Percentiles rank a stretch among this genome's conserved stretches.
These are phyloP conservation scores for Geotrichum klebahnii DNA, from an alignment of 1,139 yeast genomes.

Conservation along the genomic window DNA sequence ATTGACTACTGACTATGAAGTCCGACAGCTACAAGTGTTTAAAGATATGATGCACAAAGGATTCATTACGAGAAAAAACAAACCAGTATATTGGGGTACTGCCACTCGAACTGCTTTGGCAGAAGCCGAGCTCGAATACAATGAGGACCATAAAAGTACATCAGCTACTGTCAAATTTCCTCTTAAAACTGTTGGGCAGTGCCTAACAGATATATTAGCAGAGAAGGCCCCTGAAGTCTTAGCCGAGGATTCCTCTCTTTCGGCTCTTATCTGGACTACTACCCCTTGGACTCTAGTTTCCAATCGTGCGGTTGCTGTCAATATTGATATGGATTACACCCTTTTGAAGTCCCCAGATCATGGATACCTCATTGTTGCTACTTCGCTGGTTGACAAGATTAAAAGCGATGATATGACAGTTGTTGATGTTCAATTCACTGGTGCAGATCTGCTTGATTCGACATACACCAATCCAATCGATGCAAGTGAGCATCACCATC, in stretches of 20 bases:
- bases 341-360: conserved; percentile 39
- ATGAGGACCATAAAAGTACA: conserved; percentile 62
- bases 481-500: conserved; percentile 39
- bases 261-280: conserved; percentile 78
- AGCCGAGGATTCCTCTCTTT: conserved; percentile 17
- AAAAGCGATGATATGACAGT: conserved; percentile 20
- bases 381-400: conserved; percentile 25
- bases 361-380: conserved; percentile 38
- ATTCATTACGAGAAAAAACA: conserved; percentile 72
- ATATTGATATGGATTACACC: conserved; percentile 56
- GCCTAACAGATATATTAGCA: conserved; percentile 3
- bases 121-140: conserved; percentile 91
- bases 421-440: conserved; percentile 36
- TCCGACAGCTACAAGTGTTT: conserved; percentile 69
- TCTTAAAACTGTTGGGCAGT: conserved; percentile 21
- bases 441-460: conserved; percentile 46
- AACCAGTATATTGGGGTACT: conserved; percentile 97
- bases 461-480: conserved; percentile 49
- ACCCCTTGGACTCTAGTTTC: conserved; percentile 97
- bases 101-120: conserved; percentile 93
- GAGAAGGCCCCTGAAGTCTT: conserved; percentile 4
- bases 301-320: conserved; percentile 76
- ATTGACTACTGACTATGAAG: conserved; percentile 63
- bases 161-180: conserved; percentile 75
- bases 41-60: conserved; percentile 60